Conservation (phyloP, 2,329 filamentous ascomycete genomes). For the Hymenoscyphus repandus region DNA sequence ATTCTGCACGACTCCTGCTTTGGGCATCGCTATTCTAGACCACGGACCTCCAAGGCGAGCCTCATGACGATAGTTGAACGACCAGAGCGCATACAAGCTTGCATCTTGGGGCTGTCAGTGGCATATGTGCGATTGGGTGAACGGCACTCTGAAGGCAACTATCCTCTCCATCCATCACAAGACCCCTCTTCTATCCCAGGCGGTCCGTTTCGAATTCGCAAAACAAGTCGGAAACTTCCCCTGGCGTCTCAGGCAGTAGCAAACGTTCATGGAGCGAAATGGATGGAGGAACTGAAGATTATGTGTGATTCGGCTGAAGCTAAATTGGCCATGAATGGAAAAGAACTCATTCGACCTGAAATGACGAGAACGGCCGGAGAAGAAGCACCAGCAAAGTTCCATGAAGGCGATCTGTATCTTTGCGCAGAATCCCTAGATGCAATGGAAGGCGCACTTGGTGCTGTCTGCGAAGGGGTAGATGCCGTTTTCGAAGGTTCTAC, state of each 20-base stretch:
- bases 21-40: slow-evolving; percentile 84
- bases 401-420: slow-evolving; percentile 87
- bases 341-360: slow-evolving; percentile 69
- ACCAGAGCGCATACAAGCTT: slow-evolving; percentile 83
- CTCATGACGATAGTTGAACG: slow-evolving; percentile 85
- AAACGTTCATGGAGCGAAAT: slow-evolving; percentile 82
- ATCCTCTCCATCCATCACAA: slow-evolving; percentile 60
- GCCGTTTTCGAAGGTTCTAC: slow-evolving; percentile 59
- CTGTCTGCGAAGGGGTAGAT: slow-evolving; percentile 90
- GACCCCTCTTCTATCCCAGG: slow-evolving; percentile 46
- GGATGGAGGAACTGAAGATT: slow-evolving; percentile 85
- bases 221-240: slow-evolving; percentile 66
- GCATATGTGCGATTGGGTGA: slow-evolving; percentile 90
- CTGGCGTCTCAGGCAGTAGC: slow-evolving; percentile 74
- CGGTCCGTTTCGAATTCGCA: slow-evolving; percentile 79
- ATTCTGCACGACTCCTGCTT: slow-evolving; percentile 93
- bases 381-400: slow-evolving; percentile 50
- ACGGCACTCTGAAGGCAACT: slow-evolving; percentile 65
- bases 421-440: slow-evolving; percentile 81
- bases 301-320: slow-evolving; percentile 80
- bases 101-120: slow-evolving; percentile 72
- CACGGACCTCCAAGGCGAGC: slow-evolving; percentile 65
- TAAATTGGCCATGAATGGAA: slow-evolving; percentile 70
- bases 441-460: slow-evolving; percentile 85
- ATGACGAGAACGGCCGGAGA: slow-evolving; percentile 47